Conservation (phyloP, 2,329 filamentous ascomycete genomes). For the Zasmidium angulare region DNA sequence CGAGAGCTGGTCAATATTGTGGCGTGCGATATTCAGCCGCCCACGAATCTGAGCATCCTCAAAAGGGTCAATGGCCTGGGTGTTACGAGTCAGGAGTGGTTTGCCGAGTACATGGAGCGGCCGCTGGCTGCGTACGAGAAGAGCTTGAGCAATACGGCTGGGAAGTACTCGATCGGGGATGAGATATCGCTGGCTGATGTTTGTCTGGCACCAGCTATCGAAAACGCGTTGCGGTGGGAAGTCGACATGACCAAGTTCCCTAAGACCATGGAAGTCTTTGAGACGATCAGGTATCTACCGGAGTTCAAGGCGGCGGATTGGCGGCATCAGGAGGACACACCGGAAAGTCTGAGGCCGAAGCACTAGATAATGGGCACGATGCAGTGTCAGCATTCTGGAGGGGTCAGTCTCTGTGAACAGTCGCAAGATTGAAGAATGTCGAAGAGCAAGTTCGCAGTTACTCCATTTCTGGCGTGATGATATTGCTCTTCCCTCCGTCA, state of each 20-base stretch:
- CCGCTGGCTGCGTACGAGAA: slow-evolving; percentile 3
- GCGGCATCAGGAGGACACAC: slow-evolving; percentile 12
- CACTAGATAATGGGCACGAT: background rate
- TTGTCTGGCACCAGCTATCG: slow-evolving; percentile 8
- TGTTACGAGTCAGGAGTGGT: slow-evolving; percentile 4
- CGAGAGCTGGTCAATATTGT: slow-evolving; percentile 58
- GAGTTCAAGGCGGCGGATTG: slow-evolving; percentile 7
- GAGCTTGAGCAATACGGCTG: background rate
- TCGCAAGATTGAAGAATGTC: too few species aligned
- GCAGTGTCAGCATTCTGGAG: background rate
- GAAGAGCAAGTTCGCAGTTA: slow-evolving; percentile 2
- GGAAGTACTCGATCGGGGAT: slow-evolving; percentile 8
- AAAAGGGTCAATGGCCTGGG: slow-evolving; percentile 30
- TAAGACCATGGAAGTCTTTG: background rate
- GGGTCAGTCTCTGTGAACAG: background rate
- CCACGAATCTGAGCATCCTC: slow-evolving; percentile 58
- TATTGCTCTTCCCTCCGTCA: slow-evolving; percentile 25
- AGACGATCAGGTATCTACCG: background rate
- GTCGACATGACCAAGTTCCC: slow-evolving; percentile 7
- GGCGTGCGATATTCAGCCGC: slow-evolving; percentile 58
- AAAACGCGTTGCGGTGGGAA: slow-evolving; percentile 10
- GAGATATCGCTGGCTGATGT: slow-evolving; percentile 10
- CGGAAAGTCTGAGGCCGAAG: background rate
- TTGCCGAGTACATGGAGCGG: background rate
- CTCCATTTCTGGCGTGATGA: slow-evolving; percentile 30